A percentile compares a stretch with the other conserved stretches of the same genome.
These are phyloP conservation scores for Pyrrhoderma noxium DNA, from an alignment of 1,284 basidiomycete species.

Conservation along the genomic window DNA sequence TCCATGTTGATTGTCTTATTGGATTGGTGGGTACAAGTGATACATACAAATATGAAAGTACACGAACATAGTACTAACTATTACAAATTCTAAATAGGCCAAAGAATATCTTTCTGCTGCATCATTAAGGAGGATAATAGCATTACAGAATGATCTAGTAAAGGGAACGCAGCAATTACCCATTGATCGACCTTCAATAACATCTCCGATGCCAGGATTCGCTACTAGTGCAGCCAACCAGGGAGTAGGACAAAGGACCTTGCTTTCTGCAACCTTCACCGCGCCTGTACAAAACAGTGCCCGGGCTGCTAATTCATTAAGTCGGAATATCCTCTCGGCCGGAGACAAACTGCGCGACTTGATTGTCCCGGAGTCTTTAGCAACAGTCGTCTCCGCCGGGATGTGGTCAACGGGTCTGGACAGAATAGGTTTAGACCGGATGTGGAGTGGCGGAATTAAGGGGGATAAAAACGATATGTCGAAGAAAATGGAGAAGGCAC, in stretches of 20 bases:
- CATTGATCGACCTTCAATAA: conserved; percentile 30
- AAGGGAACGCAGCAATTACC: conserved; percentile 38
- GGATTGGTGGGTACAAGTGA: conserved; percentile 58
- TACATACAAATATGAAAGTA: background rate
- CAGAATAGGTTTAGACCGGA: conserved; percentile 32
- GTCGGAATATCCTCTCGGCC: conserved; percentile 79
- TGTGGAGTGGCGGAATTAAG: conserved; percentile 32
- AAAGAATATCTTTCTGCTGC: conserved; percentile 83
- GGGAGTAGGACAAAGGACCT: conserved; percentile 41
- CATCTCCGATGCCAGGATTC: conserved; percentile 25
- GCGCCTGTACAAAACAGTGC: conserved; percentile 50
- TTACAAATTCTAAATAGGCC: conserved; percentile 43
- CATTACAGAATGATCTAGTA: conserved; percentile 77
- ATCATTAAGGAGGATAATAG: conserved; percentile 75
- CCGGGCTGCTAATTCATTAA: conserved; percentile 51
- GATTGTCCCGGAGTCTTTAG: conserved; percentile 87
- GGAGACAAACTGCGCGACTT: conserved; percentile 85
- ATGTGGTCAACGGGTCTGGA: conserved; percentile 55
- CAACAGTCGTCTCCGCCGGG: conserved; percentile 58
- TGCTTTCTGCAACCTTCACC: conserved; percentile 69
- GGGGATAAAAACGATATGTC: conserved; percentile 41
- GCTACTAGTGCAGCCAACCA: conserved; percentile 36
- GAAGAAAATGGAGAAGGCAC: conserved; percentile 59
- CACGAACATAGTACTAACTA: background rate
- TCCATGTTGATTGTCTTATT: conserved; percentile 94